Conservation (phyloP, 768 basidiomycete species). For the Trametes punicea region DNA sequence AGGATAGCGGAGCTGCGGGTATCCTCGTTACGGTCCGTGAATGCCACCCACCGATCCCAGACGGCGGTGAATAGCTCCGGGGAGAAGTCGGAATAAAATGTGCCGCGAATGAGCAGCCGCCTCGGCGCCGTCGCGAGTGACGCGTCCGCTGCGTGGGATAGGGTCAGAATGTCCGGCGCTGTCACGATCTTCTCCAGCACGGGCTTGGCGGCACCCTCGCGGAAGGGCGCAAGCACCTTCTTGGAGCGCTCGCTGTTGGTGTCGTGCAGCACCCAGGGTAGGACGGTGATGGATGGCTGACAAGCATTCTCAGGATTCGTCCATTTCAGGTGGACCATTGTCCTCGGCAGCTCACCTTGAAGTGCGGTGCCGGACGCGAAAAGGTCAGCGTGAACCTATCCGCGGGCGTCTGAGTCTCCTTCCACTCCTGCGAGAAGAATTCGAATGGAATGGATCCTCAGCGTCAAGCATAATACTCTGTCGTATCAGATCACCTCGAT, state of each 20-base stretch:
- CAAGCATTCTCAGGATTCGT: neutral
- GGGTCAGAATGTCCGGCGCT: constrained; percentile 12
- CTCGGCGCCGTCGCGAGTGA: constrained; percentile 10
- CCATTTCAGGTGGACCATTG: neutral
- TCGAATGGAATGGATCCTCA: neutral
- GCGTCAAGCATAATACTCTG: neutral
- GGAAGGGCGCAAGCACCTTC: constrained; percentile 19
- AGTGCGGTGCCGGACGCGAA: constrained; percentile 19
- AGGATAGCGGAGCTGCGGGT: constrained; percentile 16
- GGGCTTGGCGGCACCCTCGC: constrained; percentile 9
- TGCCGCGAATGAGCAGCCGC: constrained; percentile 21
- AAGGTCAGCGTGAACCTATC: constrained; percentile 19
- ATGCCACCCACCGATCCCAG: constrained; percentile 19
- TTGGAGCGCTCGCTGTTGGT: constrained; percentile 13
- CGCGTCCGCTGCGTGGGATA: constrained; percentile 21
- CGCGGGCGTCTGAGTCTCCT: constrained; percentile 5
- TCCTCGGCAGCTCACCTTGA: constrained; percentile 12
- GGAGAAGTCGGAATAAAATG: constrained; percentile 16
- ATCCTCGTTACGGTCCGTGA: constrained; percentile 17
- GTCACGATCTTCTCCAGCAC: constrained; percentile 12
- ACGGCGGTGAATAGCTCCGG: constrained; percentile 12
- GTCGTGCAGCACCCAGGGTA: constrained; percentile 16
- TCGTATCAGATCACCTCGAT: constrained; percentile 11
- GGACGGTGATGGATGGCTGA: constrained; percentile 17
- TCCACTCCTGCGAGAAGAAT: constrained; percentile 7